Base-by-base conservation (phyloP, 176 grass and related monocot species). In the barley (Hordeum vulgare) region DNA sequence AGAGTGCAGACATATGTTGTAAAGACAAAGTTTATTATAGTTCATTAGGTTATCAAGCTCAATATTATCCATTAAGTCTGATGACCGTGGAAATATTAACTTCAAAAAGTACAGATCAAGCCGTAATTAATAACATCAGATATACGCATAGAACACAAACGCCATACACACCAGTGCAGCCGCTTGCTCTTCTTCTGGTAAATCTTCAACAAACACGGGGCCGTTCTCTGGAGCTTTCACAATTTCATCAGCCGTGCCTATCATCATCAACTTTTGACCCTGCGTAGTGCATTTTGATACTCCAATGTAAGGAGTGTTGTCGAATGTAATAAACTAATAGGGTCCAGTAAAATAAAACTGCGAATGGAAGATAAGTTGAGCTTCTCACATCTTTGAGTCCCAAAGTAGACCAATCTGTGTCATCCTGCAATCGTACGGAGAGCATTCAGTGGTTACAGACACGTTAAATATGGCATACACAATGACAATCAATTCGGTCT, bases 231-330 rank as follows among this genome's bases (percentile, higher is more conserved):
- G 97, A 81, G 93, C 97, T 92, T 92, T 99, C 83, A 99, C 91
- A 77, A 99, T 99, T 86, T 99, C 97, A 86, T 99, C 97, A 75
- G 93, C 93, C 41, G 97, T 99, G 41, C 97, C 97, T 89, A 99
- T 99, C 97, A 99, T 96, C 97, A 99, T 99, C 89, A 99, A 82
- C 61, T 99, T 99, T 96, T 99, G 97, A 90, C 97, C 97, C 97
- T 99, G 60, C 42, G 44, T 23, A 89, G 84, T 78, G 40, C 7
- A 79, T 85, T 80, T 86, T 17, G 78, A 74, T 61, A 69, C 65
- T 31, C 65, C 21, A 56, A 76, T 23, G 28, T 67, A 74, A 29
- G 66, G 24, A 85, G 1, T 81, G 58, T 36, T 18, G 57, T 42
- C 39, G 31, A 81, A 73, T 35, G 33, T 45, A 63, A 41, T 64